These are phyloP conservation scores for Acrodontium crateriforme DNA, from an alignment of 2,329 filamentous ascomycete genomes.

Conservation along the genomic window DNA sequence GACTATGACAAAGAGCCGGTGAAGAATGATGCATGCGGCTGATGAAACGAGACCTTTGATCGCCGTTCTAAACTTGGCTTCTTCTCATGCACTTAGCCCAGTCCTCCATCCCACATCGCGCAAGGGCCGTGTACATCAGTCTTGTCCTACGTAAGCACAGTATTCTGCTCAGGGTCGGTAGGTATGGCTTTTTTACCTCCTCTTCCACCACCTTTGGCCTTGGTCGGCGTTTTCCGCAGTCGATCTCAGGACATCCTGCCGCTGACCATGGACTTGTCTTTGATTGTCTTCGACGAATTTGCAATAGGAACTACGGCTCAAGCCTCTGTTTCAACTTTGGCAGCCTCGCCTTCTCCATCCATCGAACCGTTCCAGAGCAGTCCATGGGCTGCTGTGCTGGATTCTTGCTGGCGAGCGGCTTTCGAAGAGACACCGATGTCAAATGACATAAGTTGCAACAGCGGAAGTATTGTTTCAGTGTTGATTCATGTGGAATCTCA, in stretches of 20 bases:
- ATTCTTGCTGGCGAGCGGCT: not conserved
- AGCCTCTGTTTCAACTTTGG: not conserved
- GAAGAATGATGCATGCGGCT: too few species aligned
- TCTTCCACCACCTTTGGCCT: not conserved
- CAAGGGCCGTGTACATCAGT: not conserved
- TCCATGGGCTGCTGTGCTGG: not conserved
- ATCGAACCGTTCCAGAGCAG: not conserved
- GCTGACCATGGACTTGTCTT: too few species aligned
- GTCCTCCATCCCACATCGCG: not conserved
- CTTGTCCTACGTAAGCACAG: not conserved
- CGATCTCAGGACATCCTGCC: not conserved
- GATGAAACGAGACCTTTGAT: not conserved
- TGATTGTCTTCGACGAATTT: too few species aligned
- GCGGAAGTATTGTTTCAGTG: too few species aligned
- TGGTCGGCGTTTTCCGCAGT: not conserved
- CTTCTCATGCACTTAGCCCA: not conserved
- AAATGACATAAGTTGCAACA: too few species aligned
- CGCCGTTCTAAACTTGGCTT: not conserved
- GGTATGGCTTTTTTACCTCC: not conserved
- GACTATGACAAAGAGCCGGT: too few species aligned
- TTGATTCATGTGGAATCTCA: too few species aligned
- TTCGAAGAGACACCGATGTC: too few species aligned
- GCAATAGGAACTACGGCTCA: not conserved
- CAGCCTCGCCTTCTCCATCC: not conserved
- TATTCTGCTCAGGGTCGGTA: not conserved